Evolutionary conservation across 306 rosid species (phyloP), one percentile per base, ranked within the genome.

Genomic region (Sechiopsis laciniata): DNA sequence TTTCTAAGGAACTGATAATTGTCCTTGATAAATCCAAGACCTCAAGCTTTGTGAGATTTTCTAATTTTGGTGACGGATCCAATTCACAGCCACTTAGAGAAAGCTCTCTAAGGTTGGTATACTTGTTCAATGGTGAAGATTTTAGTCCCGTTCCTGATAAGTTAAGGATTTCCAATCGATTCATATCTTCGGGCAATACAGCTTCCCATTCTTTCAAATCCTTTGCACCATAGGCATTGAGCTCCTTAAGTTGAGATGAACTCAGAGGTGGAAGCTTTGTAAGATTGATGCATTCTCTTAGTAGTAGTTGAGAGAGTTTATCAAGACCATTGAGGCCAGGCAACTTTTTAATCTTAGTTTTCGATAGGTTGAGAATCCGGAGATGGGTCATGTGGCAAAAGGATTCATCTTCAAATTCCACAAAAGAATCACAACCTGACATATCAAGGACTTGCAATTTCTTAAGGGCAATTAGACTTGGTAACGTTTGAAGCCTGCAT

Each of bases 1-100:
- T 16, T 40, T 79, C 80, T 53, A 80, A 69, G 45, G 70, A 54
- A 59, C 4, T 22, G 63, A 83, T 56, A 7, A 0, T 0, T 16
- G 82, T 78, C 60, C 21, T 42, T 0, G 82, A 80, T 29, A 83
- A 77, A 78, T 83, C 72, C 80, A 83, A 71, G 72, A 73, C 72
- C 76, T 83, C 74, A 1, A 83, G 82, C 14, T 17, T 2, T 7
- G 46, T 71, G 7, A 58, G 55, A 1, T 12, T 5, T 51, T 15
- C 76, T 1, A 83, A 71, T 57, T 24, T 2, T 75, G n/a, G 32
- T 8, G 22, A n/a, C 0, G 1, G 9, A 45, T 54, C 29, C 4
- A 73, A 29, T 37, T 4, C 29, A 9, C 42, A 71, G 13, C 57
- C 71, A 48, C 56, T 24, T 24, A 83, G 78, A 12, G 61, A 53